Conservation (phyloP, 192 early-diverging fungal species). For the Rhizophlyctis rosea region DNA sequence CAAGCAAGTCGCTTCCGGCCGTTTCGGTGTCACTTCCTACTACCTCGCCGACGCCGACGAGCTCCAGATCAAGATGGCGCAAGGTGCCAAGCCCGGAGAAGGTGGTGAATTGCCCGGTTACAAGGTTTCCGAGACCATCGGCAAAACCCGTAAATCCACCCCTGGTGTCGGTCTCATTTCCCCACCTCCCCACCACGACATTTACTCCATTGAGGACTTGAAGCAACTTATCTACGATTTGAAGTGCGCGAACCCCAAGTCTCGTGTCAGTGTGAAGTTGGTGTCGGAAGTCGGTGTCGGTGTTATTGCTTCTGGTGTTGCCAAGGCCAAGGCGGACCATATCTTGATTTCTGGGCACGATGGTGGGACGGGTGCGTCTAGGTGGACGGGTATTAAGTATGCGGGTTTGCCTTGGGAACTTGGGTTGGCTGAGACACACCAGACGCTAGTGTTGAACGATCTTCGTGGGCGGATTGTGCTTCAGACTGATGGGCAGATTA, state of each 20-base stretch:
- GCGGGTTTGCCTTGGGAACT: slow-evolving; percentile 99
- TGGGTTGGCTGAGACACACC: slow-evolving; percentile 98
- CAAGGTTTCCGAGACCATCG: slow-evolving; percentile 53
- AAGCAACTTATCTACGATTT: slow-evolving; percentile 98
- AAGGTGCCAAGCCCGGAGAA: slow-evolving; percentile 98
- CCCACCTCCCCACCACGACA: slow-evolving; percentile 98
- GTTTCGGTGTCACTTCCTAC: slow-evolving; percentile 95
- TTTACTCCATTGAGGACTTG: slow-evolving; percentile 98
- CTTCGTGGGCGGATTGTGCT: slow-evolving; percentile 93
- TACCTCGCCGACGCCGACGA: slow-evolving; percentile 95
- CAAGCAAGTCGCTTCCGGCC: slow-evolving; percentile 98
- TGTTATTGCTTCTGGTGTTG: slow-evolving; percentile 94
- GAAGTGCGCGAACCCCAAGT: slow-evolving; percentile 85
- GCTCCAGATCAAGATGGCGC: slow-evolving; percentile 99
- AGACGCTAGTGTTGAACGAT: slow-evolving; percentile 95
- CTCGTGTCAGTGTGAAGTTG: slow-evolving; percentile 95
- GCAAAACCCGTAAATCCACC: slow-evolving; percentile 88
- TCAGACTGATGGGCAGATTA: slow-evolving; percentile 98
- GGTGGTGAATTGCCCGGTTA: slow-evolving; percentile 82
- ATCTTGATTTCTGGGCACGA: slow-evolving; percentile 93
- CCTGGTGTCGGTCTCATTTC: slow-evolving; percentile 95
- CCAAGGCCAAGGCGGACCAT: slow-evolving; percentile 96
- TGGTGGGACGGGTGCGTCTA: slow-evolving; percentile 95
- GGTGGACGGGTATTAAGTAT: slow-evolving; percentile 97
- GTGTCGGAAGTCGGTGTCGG: slow-evolving; percentile 98